Base-by-base conservation (phyloP, 164 flowering plant species). In the Aristolochia californica region DNA sequence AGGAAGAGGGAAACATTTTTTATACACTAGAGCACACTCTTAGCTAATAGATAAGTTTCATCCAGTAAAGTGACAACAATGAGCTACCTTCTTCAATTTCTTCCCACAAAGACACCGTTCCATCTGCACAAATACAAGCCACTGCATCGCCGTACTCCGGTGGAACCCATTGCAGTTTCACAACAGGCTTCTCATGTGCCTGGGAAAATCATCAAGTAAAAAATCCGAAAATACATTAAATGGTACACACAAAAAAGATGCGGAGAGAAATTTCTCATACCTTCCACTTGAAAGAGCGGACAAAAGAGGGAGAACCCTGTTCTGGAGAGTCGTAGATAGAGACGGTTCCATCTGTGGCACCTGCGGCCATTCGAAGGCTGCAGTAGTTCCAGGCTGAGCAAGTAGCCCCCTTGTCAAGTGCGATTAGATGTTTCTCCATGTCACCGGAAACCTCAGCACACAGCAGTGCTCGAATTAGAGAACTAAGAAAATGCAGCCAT, bases 121-220 rank as follows among this genome's bases (percentile, higher is more conserved):
- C 99, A 70, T 90, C 95, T 7, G 28, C 57, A 38, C 66, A 76
- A 68, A 87, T 68, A 68, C 96, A 89, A 5, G 93, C 99, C 58
- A 93, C 72, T 4, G 87, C 90, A 73, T 93, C 96, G 15, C 97
- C 99, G 60, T 72, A 85, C 50, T 85, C 95, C 15, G 96, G 95
- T 56, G 97, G 97, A 44, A 76, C 75, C 99, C 97, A 93, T 26
- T 79, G 79, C 54, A 89, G 65, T 64, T 87, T 93, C 43, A 66
- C 43, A 52, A 93, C 69, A 48, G 75, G 61, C 17, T 58, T 64
- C 18, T 80, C 88, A 28, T 72, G 66, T 12, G 71, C 90, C 97
- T 88, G 64, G n/a, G n/a, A 55, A 20, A 16, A 55, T 53, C 38
- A 14, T n/a, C n/a, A 24, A 23, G n/a, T 23, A 23, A 52, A 22